Percentiles rank a stretch among this genome's conserved stretches.
Conservation (phyloP, 2,329 filamentous ascomycete species). For the Xylariaceae sp. region DNA sequence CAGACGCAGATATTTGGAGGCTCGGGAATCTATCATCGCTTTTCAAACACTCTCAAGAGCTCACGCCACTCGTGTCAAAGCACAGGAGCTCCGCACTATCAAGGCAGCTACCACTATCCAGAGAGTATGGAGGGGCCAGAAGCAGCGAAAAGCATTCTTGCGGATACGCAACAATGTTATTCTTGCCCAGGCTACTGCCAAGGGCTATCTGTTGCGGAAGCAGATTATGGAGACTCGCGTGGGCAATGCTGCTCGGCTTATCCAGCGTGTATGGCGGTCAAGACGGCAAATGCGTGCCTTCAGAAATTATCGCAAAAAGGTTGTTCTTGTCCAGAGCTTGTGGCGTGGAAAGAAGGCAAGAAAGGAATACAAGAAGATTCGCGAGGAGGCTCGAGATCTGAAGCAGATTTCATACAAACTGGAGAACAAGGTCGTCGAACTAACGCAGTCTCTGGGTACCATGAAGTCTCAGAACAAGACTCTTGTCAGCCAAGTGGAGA, state of each 20-base stretch:
- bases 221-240: conserved; percentile 91
- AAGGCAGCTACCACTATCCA: conserved; percentile 93
- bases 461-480: conserved; percentile 95
- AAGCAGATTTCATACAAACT: conserved; percentile 99
- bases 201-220: conserved; percentile 86
- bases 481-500: conserved; percentile 83
- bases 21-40: conserved; percentile 72
- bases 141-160: conserved; percentile 77
- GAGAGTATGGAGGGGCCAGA: conserved; percentile 88
- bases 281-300: conserved; percentile 74
- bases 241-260: conserved; percentile 84
- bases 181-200: conserved; percentile 82
- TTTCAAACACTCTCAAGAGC: conserved; percentile 78
- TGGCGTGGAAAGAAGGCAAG: conserved; percentile 85
- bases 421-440: conserved; percentile 98
- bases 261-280: conserved; percentile 86
- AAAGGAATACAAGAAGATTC: conserved; percentile 80
- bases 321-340: conserved; percentile 84
- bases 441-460: conserved; percentile 87
- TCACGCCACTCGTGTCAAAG: conserved; percentile 70
- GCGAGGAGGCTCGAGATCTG: conserved; percentile 94
- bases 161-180: conserved; percentile 79
- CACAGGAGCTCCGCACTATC: conserved; percentile 75
- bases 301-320: conserved; percentile 85
- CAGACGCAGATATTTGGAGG: conserved; percentile 83